Conservation (phyloP, 768 basidiomycete genomes). For the Coprinopsis strossmayeri region DNA sequence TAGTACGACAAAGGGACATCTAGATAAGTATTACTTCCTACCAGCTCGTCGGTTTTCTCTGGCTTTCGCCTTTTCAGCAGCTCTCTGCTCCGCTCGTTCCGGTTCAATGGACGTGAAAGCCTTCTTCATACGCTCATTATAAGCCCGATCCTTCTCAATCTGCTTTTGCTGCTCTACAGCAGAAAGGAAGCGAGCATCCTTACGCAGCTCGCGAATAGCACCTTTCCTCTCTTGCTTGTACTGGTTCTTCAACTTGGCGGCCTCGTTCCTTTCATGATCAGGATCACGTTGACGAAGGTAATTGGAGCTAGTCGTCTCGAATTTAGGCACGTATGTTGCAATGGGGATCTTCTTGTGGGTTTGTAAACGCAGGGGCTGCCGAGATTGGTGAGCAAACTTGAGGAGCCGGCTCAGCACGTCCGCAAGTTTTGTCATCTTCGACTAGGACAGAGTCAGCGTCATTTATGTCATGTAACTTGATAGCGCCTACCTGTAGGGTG, state of each 20-base stretch:
- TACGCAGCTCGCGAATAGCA: slow-evolving; percentile 91
- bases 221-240: slow-evolving; percentile 97
- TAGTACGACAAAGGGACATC: too few relatives aligned
- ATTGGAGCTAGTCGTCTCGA: slow-evolving; percentile 69
- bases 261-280: slow-evolving; percentile 85
- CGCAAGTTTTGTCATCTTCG: slow-evolving; percentile 33
- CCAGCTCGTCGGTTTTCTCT: slow-evolving; percentile 75
- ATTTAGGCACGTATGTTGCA: slow-evolving; percentile 88
- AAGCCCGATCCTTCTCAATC: slow-evolving; percentile 74
- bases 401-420: slow-evolving; percentile 57
- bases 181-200: slow-evolving; percentile 92
- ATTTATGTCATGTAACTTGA: not conserved
- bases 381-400: slow-evolving; percentile 64
- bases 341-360: slow-evolving; percentile 96
- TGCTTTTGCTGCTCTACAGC: slow-evolving; percentile 80
- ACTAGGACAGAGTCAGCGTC: slow-evolving; percentile 29
- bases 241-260: slow-evolving; percentile 76
- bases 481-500: not conserved
- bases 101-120: slow-evolving; percentile 72
- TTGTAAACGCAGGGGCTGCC: slow-evolving; percentile 79
- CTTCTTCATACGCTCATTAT: slow-evolving; percentile 78
- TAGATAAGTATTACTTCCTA: slow-evolving; percentile 65
- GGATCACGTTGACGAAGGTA: slow-evolving; percentile 82
- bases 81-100: slow-evolving; percentile 94
- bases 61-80: slow-evolving; percentile 76